These are phyloP conservation scores for Metroxylon sagu DNA, from an alignment of 176 grass and related monocot species.

Conservation along the genomic window DNA sequence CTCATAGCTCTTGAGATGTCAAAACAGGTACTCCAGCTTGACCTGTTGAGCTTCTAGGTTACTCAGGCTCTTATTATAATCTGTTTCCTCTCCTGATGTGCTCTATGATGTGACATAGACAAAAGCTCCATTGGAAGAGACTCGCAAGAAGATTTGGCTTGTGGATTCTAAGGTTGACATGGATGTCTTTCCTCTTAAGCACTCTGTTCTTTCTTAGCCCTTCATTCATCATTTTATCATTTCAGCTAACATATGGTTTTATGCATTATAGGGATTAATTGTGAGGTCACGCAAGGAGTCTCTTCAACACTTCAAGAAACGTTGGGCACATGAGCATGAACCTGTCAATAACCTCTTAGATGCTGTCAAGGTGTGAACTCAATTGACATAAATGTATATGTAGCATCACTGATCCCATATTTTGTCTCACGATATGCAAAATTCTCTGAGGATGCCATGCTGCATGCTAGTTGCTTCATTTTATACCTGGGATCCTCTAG, in stretches of 20 bases:
- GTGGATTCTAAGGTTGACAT: constrained; percentile 73
- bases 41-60: background rate
- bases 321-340: constrained; percentile 84
- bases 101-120: constrained; percentile 6
- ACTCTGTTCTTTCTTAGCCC: too few species aligned
- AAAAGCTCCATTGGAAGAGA: constrained; percentile 53
- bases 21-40: constrained; percentile 18
- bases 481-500: too few species aligned
- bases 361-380: constrained; percentile 50
- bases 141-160: constrained; percentile 89
- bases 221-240: background rate
- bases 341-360: constrained; percentile 55
- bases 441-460: too few species aligned
- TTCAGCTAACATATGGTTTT: constrained; percentile 4
- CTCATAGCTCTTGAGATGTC: constrained; percentile 75
- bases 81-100: too few species aligned
- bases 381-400: background rate
- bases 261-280: constrained; percentile 59
- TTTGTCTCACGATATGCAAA: too few species aligned
- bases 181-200: background rate
- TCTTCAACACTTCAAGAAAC: constrained; percentile 75
- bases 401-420: background rate
- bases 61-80: too few species aligned
- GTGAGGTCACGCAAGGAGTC: constrained; percentile 64
- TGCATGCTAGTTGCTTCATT: too few species aligned